These are phyloP conservation scores for Podila horticola DNA, from an alignment of 192 early-diverging fungal genomes.

Conservation along the genomic window DNA sequence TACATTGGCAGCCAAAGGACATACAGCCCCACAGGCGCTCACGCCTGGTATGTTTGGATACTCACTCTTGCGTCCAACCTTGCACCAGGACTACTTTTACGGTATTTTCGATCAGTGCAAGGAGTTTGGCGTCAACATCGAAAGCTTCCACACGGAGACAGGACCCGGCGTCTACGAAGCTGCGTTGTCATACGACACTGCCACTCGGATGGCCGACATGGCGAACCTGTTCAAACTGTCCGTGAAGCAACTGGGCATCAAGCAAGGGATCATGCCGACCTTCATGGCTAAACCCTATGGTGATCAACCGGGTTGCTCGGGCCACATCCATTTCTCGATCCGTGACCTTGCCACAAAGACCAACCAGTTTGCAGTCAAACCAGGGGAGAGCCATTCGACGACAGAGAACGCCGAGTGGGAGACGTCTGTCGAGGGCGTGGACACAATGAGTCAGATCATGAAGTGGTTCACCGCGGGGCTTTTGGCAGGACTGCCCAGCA, in stretches of 20 bases:
- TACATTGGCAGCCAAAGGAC: slow-evolving; percentile 69
- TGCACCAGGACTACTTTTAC: slow-evolving; percentile 77
- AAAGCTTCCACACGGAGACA: slow-evolving; percentile 86
- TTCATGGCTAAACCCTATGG: slow-evolving; percentile 89
- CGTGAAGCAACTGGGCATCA: slow-evolving; percentile 76
- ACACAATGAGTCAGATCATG: slow-evolving; percentile 65
- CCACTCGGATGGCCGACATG: slow-evolving; percentile 71
- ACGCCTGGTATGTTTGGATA: slow-evolving; percentile 90
- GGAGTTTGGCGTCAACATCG: slow-evolving; percentile 70
- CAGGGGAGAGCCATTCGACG: slow-evolving; percentile 14
- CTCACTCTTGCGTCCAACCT: slow-evolving; percentile 70
- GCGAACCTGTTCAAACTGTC: slow-evolving; percentile 83
- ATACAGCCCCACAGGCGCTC: slow-evolving; percentile 63
- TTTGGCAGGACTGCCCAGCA: slow-evolving; percentile 70
- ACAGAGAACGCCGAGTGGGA: slow-evolving; percentile 25
- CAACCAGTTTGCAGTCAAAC: slow-evolving; percentile 64
- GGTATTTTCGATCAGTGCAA: slow-evolving; percentile 72
- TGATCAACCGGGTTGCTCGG: slow-evolving; percentile 81
- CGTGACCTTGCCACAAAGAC: slow-evolving; percentile 53
- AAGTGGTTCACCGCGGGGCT: slow-evolving; percentile 64
- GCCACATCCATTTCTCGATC: slow-evolving; percentile 82
- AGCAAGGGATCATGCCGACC: slow-evolving; percentile 75
- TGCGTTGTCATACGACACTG: slow-evolving; percentile 71
- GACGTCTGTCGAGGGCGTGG: slow-evolving; percentile 28
- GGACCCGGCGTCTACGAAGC: slow-evolving; percentile 88